Evolutionary conservation across 2,329 filamentous ascomycete species (phyloP).

Genomic region (Pseudocercospora fijiensis): DNA sequence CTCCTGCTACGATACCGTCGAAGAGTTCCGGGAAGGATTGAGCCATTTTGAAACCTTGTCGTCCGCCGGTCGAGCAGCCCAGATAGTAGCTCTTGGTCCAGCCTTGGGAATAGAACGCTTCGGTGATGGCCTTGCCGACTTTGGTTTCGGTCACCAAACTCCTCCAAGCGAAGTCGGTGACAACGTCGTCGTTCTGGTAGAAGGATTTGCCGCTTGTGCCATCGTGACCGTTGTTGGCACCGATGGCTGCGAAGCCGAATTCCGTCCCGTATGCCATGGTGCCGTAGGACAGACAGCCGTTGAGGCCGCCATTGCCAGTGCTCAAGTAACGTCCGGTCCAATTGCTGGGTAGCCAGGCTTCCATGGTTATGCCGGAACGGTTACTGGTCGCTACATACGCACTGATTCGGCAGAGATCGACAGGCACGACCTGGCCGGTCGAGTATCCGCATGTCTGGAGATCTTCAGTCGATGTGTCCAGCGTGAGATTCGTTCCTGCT

Average conservation of each 20-base stretch:
- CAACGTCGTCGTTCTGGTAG: slow-evolving; percentile 47
- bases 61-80: slow-evolving; percentile 49
- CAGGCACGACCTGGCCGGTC: slow-evolving; percentile 35
- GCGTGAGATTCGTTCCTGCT: slow-evolving; percentile 33
- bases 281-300: slow-evolving; percentile 41
- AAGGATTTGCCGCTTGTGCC: slow-evolving; percentile 49
- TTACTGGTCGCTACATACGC: slow-evolving; percentile 42
- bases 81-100: slow-evolving; percentile 49
- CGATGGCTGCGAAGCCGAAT: slow-evolving; percentile 44
- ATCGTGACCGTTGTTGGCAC: slow-evolving; percentile 47
- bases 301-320: slow-evolving; percentile 45
- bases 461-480: slow-evolving; percentile 34
- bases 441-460: slow-evolving; percentile 41
- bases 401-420: slow-evolving; percentile 45
- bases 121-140: slow-evolving; percentile 35
- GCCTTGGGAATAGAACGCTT: slow-evolving; percentile 40
- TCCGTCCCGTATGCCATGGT: slow-evolving; percentile 42
- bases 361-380: slow-evolving; percentile 45
- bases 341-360: slow-evolving; percentile 47
- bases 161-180: slow-evolving; percentile 51
- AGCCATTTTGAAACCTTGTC: slow-evolving; percentile 48
- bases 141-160: slow-evolving; percentile 33
- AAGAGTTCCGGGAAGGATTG: slow-evolving; percentile 49
- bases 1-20: slow-evolving; percentile 49
- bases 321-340: slow-evolving; percentile 44